Conservation (phyloP, 2,329 filamentous ascomycete species). For the Epichloe scottii region DNA sequence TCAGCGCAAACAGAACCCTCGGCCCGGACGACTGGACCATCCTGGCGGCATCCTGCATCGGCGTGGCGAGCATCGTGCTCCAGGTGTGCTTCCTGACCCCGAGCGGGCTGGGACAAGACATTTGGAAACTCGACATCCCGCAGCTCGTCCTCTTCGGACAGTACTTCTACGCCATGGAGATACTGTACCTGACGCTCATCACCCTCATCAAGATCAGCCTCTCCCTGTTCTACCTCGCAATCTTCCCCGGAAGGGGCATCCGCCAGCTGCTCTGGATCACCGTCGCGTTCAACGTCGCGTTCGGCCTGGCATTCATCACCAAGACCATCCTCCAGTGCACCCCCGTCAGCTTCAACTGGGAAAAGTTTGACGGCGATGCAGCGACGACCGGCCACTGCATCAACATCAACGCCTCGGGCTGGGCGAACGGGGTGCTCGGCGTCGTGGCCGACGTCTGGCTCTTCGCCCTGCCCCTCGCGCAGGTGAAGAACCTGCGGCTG, state of each 20-base stretch:
- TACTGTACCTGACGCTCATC: conserved; percentile 30
- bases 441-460: conserved; percentile 35
- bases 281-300: conserved; percentile 21
- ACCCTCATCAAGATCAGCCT: conserved; percentile 32
- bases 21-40: conserved; percentile 20
- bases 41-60: conserved; percentile 11
- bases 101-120: conserved; percentile 28
- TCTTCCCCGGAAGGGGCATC: conserved; percentile 27
- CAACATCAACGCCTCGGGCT: conserved; percentile 30
- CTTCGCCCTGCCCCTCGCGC: conserved; percentile 29
- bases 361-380: conserved; percentile 24
- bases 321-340: conserved; percentile 30
- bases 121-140: conserved; percentile 28
- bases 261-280: conserved; percentile 24
- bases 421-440: conserved; percentile 33
- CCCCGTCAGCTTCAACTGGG: conserved; percentile 35
- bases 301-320: conserved; percentile 24
- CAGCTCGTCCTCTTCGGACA: conserved; percentile 26
- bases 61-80: conserved; percentile 14
- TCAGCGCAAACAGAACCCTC: conserved; percentile 17
- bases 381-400: conserved; percentile 30
- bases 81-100: conserved; percentile 13
- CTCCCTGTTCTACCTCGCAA: conserved; percentile 35
- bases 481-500: conserved; percentile 24
- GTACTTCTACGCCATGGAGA: conserved; percentile 24